A percentile compares a stretch with the other conserved stretches of the same genome.
phyloP scores from a whole-genome alignment of 192 early-diverging fungal species.

The Coemansia brasiliensis region DNA sequence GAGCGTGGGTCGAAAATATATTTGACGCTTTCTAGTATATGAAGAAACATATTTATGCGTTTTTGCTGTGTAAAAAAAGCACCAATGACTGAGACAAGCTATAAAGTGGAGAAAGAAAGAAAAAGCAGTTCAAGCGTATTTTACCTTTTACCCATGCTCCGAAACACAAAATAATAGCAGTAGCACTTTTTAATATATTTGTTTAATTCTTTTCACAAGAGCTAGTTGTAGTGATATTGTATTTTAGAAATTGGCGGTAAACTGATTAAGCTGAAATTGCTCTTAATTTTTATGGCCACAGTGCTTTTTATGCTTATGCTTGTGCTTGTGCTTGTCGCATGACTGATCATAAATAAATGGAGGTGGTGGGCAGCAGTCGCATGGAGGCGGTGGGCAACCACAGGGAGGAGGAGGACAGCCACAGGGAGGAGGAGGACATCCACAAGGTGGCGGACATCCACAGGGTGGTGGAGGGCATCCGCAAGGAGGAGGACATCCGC shows the following conservation, averaged over 20 bases:
- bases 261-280: neutral
- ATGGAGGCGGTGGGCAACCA: constrained; percentile 6
- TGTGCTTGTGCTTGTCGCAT: constrained; percentile 13
- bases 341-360: constrained; percentile 26
- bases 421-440: constrained; percentile 14
- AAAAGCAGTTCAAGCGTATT: too few relatives aligned
- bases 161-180: constrained; percentile 1
- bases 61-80: too few relatives aligned
- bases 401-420: constrained; percentile 7
- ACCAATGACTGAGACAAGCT: too few relatives aligned
- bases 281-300: neutral
- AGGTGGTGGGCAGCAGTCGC: constrained; percentile 20
- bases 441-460: constrained; percentile 1
- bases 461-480: constrained; percentile 4
- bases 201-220: neutral
- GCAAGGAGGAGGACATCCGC: constrained; percentile 18
- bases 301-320: neutral
- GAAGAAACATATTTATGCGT: too few relatives aligned
- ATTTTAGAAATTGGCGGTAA: constrained; percentile 2
- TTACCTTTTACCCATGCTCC: neutral
- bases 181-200: neutral
- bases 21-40: too few relatives aligned
- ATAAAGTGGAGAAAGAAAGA: neutral
- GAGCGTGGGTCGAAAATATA: too few relatives aligned
- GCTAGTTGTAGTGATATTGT: too few relatives aligned